These are phyloP conservation scores for Podaxis sp. DNA, from an alignment of 768 basidiomycete species.

Conservation along the genomic window DNA sequence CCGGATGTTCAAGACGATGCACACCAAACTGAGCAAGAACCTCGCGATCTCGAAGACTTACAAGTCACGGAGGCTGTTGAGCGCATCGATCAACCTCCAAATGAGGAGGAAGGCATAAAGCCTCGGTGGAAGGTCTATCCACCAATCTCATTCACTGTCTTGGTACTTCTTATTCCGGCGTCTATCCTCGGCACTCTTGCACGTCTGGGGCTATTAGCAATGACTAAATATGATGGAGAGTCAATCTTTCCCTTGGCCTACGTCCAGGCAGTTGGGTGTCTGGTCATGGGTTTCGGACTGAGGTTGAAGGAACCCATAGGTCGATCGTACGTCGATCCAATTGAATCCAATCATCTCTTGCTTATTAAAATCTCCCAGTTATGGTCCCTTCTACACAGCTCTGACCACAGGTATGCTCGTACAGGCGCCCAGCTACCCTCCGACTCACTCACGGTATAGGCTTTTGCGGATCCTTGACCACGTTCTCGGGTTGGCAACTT, in stretches of 20 bases:
- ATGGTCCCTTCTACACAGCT: conserved; percentile 85
- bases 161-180: conserved; percentile 73
- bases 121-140: conserved; percentile 31
- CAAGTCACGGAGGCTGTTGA: conserved; percentile 24
- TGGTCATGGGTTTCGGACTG: conserved; percentile 84
- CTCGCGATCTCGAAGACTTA: neutral
- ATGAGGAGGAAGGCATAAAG: conserved; percentile 25
- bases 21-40: neutral
- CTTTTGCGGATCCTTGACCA: conserved; percentile 95
- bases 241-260: conserved; percentile 84
- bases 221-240: conserved; percentile 70
- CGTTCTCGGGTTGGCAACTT: conserved; percentile 94
- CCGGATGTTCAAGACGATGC: neutral
- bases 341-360: neutral
- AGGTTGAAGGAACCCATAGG: conserved; percentile 71
- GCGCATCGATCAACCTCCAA: conserved; percentile 35
- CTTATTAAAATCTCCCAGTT: conserved; percentile 44
- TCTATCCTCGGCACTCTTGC: conserved; percentile 86
- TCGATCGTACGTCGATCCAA: conserved; percentile 55
- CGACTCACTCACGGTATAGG: conserved; percentile 41
- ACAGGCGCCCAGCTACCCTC: neutral
- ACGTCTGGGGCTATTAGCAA: conserved; percentile 72
- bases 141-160: conserved; percentile 61
- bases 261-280: conserved; percentile 83
- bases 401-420: conserved; percentile 70